Evolutionary conservation across 495 filamentous ascomycete species (phyloP).

Genomic region (Rusavskia elegans): DNA sequence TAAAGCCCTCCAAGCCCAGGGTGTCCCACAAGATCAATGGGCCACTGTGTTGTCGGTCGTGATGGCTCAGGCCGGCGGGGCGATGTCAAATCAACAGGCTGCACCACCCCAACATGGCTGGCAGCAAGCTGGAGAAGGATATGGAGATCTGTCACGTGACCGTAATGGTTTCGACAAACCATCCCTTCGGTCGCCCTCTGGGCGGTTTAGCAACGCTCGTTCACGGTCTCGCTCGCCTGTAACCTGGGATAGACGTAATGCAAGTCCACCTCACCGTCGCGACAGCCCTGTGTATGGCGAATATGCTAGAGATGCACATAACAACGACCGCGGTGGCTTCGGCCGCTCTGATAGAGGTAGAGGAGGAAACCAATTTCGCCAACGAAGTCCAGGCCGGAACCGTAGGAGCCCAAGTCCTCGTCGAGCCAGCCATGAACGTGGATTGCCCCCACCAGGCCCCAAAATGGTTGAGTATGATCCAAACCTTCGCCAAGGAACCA

Average conservation of each 20-base stretch:
- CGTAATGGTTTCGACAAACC: conserved; percentile 37
- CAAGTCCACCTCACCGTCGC: conserved; percentile 40
- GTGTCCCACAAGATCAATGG: conserved; percentile 47
- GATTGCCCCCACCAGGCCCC: conserved; percentile 39
- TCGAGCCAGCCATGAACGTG: conserved; percentile 27
- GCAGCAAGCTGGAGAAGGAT: conserved; percentile 14
- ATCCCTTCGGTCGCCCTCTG: conserved; percentile 39
- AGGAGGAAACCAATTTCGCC: conserved; percentile 54
- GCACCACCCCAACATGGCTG: conserved; percentile 15
- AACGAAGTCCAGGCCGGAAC: conserved; percentile 62
- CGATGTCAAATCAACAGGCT: conserved; percentile 16
- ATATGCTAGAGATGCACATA: conserved; percentile 43
- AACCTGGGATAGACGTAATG: conserved; percentile 48
- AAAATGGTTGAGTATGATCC: conserved; percentile 76
- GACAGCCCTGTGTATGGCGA: conserved; percentile 61
- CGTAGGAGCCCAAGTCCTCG: conserved; percentile 45
- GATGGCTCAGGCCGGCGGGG: conserved; percentile 15
- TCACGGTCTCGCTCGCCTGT: conserved; percentile 64
- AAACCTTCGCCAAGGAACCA: conserved; percentile 51
- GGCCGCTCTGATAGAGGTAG: conserved; percentile 39
- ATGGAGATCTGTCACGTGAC: conserved; percentile 40
- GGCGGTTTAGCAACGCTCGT: conserved; percentile 34
- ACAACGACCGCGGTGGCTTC: conserved; percentile 41
- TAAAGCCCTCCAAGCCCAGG: conserved; percentile 40
- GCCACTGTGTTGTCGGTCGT: conserved; percentile 34